Evolutionary conservation across 2,329 filamentous ascomycete genomes (phyloP), one percentile per base, ranked within the genome.

Genomic region (Coniochaeta pulveracea): DNA sequence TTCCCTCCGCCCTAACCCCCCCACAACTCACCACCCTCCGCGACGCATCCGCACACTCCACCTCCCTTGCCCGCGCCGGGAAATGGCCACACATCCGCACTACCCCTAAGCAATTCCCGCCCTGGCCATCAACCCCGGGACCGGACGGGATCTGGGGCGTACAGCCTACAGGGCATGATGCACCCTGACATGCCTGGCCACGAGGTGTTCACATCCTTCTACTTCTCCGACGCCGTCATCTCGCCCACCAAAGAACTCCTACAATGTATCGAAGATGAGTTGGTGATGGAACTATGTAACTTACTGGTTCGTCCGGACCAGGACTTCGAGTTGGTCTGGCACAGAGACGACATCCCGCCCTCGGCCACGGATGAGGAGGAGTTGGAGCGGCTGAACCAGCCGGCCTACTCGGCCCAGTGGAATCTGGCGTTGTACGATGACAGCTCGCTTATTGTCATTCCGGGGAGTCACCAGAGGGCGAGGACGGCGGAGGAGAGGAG

Each of bases 261-360:
- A 24, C 49, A 57, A 34, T 62, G 58, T 37, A 42, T 44, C 12
- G 70, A 76, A 21, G 72, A 80, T 5, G 64, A 77, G 2, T 62
- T 94, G 15, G 80, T 89, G 24, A 83, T 93, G 76, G 86, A 93
- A 57, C 61, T 94, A 12, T 86, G 85, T 58, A 94, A 94, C 51
- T 67, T 93, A 56, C 75, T 93, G 6, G 76, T 93, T 10, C 64
- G 80, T 5, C 85, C 85, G 0, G 74, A 76, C 24, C 44, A 50
- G 3, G 73, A 80, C 43, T 93, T 89, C 47, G 74, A 73, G 47
- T 66, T 94, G 32, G 63, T 79, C 31, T 93, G 86, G 86, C 86
- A 94, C 52, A 65, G 86, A 19, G 86, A 94, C 49, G 85, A 93
- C 49, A 78, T 93, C 29, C 64, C 76, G 3, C 66, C 76, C n/a